Evolutionary conservation across 176 grass and related monocot species (phyloP), one percentile per base, ranked within the genome.

Genomic region (Eleusine coracana): DNA sequence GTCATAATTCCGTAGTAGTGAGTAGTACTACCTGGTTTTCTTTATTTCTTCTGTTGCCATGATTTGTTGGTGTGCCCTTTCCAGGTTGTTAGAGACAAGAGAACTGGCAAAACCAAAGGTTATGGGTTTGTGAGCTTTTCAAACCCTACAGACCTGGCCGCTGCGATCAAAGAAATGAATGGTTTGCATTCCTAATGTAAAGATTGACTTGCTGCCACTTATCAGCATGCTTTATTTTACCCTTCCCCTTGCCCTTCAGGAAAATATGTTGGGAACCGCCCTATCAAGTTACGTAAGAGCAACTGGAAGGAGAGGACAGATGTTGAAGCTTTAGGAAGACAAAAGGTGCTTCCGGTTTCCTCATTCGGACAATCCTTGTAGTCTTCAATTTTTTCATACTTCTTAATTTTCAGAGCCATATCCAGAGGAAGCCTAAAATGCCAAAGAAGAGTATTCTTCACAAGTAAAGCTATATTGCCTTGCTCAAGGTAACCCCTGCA

Each of bases 81-180:
- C 78, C 59, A 98, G 96, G 96, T 98, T 66, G 88, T 98, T 66
- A 88, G 93, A 84, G 96, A 98, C 76, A 98, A 98, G 85, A 93
- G 96, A 77, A 93, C 92, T 27, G 93, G 96, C 44, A 98, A 98
- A 98, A 95, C 92, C 28, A 98, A 90, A 90, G 96, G 96, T 40
- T 98, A 93, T 93, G 96, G 96, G 78, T 98, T 98, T 85, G 91
- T 98, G 40, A 98, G 96, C 86, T 95, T 98, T 84, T 93, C 96
- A 62, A 98, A 91, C 68, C 92, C 96, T 70, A 86, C 96, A 41
- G 96, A 98, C 65, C 89, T 98, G 81, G 96, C 96, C 39, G 96
- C 88, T 76, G 96, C 96, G 7, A 87, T 98, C 52, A 98, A 98
- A 87, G 96, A 98, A 86, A 98, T 98, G 96, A 98, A 98, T 92